A percentile compares a stretch with the other conserved stretches of the same genome.
phyloP scores from a whole-genome alignment of 108 stramenopile species.

The Cyclotella cryptica region DNA sequence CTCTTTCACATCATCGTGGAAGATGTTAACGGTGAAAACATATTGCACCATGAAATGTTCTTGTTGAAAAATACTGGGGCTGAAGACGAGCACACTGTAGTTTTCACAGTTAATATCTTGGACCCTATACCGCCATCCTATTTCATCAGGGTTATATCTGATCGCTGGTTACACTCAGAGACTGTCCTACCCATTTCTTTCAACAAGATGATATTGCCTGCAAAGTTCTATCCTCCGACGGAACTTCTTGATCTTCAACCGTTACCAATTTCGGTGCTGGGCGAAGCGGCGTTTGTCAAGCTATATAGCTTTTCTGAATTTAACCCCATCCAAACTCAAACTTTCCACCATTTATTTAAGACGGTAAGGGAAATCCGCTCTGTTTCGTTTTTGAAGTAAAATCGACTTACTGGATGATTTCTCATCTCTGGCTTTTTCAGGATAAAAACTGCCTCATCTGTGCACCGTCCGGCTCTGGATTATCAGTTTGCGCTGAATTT shows the following conservation, averaged over 20 bases:
- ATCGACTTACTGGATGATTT: background rate
- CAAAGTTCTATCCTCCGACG: slow-evolving; percentile 95
- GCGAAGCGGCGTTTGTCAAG: slow-evolving; percentile 77
- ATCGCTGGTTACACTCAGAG: slow-evolving; percentile 97
- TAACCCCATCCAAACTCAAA: slow-evolving; percentile 99
- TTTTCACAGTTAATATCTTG: slow-evolving; percentile 94
- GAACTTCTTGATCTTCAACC: slow-evolving; percentile 98
- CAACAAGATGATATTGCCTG: slow-evolving; percentile 95
- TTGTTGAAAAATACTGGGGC: slow-evolving; percentile 74
- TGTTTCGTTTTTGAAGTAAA: background rate
- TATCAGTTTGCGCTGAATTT: slow-evolving; percentile 92
- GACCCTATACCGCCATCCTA: slow-evolving; percentile 98
- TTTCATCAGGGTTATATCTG: slow-evolving; percentile 94
- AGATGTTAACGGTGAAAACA: slow-evolving; percentile 95
- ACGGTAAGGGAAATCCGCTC: slow-evolving; percentile 23
- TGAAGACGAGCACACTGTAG: slow-evolving; percentile 90
- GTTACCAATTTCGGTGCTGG: slow-evolving; percentile 84
- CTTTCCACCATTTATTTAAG: slow-evolving; percentile 94
- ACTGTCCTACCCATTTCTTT: slow-evolving; percentile 94
- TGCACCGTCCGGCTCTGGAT: slow-evolving; percentile 95
- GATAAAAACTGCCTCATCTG: slow-evolving; percentile 94
- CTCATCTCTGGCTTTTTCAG: background rate
- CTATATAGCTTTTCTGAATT: slow-evolving; percentile 81
- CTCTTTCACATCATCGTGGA: slow-evolving; percentile 96
- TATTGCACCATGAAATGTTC: slow-evolving; percentile 96